Evolutionary conservation across 2,329 filamentous ascomycete genomes (phyloP).

Genomic region (Colletotrichum sidae): DNA sequence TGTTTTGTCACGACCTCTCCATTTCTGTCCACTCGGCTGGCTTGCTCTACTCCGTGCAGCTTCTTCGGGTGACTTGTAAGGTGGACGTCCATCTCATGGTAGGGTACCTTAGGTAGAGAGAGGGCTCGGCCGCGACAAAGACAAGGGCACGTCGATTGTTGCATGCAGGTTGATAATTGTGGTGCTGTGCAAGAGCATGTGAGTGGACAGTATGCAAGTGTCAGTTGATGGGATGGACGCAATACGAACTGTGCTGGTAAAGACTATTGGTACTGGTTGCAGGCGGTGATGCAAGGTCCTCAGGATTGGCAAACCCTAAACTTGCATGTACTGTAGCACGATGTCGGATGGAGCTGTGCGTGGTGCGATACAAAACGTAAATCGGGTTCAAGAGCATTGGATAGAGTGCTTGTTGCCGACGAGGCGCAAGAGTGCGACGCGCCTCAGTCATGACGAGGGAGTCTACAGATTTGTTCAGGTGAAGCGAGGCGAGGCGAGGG

Average conservation of each 20-base stretch:
- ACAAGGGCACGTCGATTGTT: constrained; percentile 10
- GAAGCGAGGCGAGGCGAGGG: constrained; percentile 6
- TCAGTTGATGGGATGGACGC: constrained; percentile 30
- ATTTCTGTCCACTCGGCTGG: constrained; percentile 16
- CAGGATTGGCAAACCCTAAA: constrained; percentile 12
- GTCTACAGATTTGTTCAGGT: constrained; percentile 34
- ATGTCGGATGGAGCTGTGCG: constrained; percentile 11
- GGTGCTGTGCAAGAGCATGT: constrained; percentile 16
- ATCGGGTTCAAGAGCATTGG: too few species aligned
- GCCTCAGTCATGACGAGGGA: too few species aligned
- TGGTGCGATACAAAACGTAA: background rate
- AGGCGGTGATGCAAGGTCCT: background rate
- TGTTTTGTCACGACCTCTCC: background rate
- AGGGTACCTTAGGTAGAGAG: too few species aligned
- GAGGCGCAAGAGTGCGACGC: too few species aligned
- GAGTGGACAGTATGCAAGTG: constrained; percentile 28
- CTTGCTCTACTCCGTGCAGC: background rate
- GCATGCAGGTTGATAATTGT: constrained; percentile 10
- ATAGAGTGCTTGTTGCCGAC: too few species aligned
- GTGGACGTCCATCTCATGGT: too few species aligned
- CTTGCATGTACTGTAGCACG: constrained; percentile 1
- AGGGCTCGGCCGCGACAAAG: constrained; percentile 1
- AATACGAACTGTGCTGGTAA: constrained; percentile 26
- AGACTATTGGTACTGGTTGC: constrained; percentile 6
- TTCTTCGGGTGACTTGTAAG: background rate